Conservation (phyloP, 2,329 filamentous ascomycete species). For the Fonsecaea nubica region DNA sequence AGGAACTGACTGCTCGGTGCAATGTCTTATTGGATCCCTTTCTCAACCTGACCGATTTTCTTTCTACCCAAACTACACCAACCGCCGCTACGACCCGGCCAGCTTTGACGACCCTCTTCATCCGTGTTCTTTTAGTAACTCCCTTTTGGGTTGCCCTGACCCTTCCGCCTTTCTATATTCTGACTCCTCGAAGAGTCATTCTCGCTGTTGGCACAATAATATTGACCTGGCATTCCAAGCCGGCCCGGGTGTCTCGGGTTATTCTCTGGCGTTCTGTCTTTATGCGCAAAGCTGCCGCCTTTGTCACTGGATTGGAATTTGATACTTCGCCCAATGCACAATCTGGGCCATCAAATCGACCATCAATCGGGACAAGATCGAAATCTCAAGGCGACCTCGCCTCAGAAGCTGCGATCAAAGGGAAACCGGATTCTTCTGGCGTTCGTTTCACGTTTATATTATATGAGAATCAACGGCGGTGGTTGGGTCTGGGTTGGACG, state of each 20-base stretch:
- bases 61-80: slow-evolving; percentile 87
- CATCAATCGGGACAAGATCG: slow-evolving; percentile 32
- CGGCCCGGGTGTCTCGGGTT: slow-evolving; percentile 81
- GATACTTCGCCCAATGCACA: slow-evolving; percentile 52
- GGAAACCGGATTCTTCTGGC: slow-evolving; percentile 66
- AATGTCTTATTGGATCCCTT: slow-evolving; percentile 91
- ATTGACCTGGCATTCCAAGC: slow-evolving; percentile 89
- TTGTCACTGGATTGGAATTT: slow-evolving; percentile 82
- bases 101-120: slow-evolving; percentile 85
- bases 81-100: slow-evolving; percentile 91
- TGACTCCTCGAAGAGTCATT: slow-evolving; percentile 83
- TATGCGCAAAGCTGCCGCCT: slow-evolving; percentile 71
- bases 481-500: slow-evolving; percentile 95
- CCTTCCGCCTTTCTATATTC: slow-evolving; percentile 79
- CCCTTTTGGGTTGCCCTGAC: slow-evolving; percentile 87
- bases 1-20: slow-evolving; percentile 87
- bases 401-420: slow-evolving; percentile 55
- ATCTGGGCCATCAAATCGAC: slow-evolving; percentile 38
- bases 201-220: slow-evolving; percentile 85
- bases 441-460: slow-evolving; percentile 96
- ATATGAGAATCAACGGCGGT: slow-evolving; percentile 94
- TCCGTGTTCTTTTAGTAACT: slow-evolving; percentile 84
- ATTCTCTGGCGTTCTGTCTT: slow-evolving; percentile 87
- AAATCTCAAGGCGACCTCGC: slow-evolving; percentile 54
- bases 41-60: slow-evolving; percentile 86